These are phyloP conservation scores for Geum urbanum DNA, from an alignment of 306 rosid genomes.

Conservation along the genomic window DNA sequence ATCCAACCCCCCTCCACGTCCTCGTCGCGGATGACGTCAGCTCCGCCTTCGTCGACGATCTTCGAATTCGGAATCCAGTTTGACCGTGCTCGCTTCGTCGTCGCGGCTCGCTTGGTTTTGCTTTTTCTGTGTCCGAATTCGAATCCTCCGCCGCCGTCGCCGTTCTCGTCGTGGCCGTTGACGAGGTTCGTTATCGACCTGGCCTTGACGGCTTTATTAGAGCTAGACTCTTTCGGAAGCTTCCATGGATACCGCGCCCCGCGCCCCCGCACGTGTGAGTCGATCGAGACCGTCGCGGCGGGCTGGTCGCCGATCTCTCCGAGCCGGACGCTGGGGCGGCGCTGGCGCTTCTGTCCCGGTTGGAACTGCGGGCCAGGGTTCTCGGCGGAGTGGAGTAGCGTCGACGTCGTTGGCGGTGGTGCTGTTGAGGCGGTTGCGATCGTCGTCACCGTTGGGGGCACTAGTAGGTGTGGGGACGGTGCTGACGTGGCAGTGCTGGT, in stretches of 20 bases:
- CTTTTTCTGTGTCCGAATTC: slow-evolving; percentile 37
- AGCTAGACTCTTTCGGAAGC: slow-evolving; percentile 34
- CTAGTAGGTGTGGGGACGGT: background rate
- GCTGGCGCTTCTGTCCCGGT: slow-evolving; percentile 54
- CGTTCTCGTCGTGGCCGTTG: slow-evolving; percentile 33
- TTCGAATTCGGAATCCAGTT: slow-evolving; percentile 32
- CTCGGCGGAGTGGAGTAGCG: slow-evolving; percentile 23
- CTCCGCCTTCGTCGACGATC: slow-evolving; percentile 28
- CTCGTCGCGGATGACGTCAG: slow-evolving; percentile 25
- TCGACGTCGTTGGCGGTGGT: slow-evolving; percentile 5
- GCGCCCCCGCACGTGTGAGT: slow-evolving; percentile 49
- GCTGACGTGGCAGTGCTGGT: background rate
- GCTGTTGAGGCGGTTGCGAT: background rate
- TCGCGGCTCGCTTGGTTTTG: slow-evolving; percentile 49
- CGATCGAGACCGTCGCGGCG: slow-evolving; percentile 31
- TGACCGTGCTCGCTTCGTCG: slow-evolving; percentile 49
- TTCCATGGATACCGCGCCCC: slow-evolving; percentile 44
- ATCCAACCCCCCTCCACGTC: slow-evolving; percentile 30
- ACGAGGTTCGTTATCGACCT: slow-evolving; percentile 44
- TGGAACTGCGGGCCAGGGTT: slow-evolving; percentile 22
- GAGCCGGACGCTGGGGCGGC: slow-evolving; percentile 71
- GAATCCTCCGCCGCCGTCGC: slow-evolving; percentile 19
- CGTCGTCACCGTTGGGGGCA: background rate
- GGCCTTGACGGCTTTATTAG: slow-evolving; percentile 38
- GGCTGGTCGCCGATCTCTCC: slow-evolving; percentile 74